Evolutionary conservation across 108 stramenopile genomes (phyloP).

Genomic region (Cyclotella distinguenda): DNA sequence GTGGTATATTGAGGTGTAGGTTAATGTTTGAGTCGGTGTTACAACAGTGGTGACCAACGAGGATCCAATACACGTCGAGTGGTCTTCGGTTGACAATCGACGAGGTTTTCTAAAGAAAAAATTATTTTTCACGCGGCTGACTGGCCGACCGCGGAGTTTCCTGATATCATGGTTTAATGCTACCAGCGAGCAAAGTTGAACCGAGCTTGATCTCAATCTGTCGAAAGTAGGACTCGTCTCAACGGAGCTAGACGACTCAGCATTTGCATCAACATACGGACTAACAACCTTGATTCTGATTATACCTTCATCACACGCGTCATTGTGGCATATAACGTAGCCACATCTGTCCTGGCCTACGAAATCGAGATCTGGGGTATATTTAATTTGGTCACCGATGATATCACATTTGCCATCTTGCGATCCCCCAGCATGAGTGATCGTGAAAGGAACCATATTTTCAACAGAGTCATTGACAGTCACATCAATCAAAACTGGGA

Average conservation of each 20-base stretch:
- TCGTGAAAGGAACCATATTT: background rate
- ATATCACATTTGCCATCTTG: slow-evolving; percentile 25
- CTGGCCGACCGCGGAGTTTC: background rate
- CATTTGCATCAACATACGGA: no score
- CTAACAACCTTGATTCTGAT: slow-evolving; percentile 33
- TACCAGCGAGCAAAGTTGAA: slow-evolving; percentile 9
- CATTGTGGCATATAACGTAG: slow-evolving; percentile 20
- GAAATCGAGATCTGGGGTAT: slow-evolving; percentile 25
- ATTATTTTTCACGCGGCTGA: background rate
- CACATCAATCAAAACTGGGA: slow-evolving; percentile 27
- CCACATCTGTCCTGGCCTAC: slow-evolving; percentile 28
- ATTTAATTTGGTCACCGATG: slow-evolving; percentile 11
- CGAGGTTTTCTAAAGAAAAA: background rate
- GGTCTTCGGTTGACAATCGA: background rate
- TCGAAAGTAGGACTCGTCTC: no score
- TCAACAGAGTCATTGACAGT: slow-evolving; percentile 24
- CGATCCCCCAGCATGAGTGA: slow-evolving; percentile 29
- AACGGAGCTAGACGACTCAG: no score
- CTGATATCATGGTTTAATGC: slow-evolving; percentile 4
- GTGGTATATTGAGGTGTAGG: slow-evolving; percentile 20
- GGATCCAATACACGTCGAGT: slow-evolving; percentile 16
- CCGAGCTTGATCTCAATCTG: slow-evolving; percentile 1
- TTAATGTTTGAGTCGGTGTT: slow-evolving; percentile 16
- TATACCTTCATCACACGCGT: slow-evolving; percentile 38
- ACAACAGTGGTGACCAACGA: slow-evolving; percentile 12